A percentile compares a stretch with the other conserved stretches of the same genome.
Conservation (phyloP, 1,284 basidiomycete genomes). For the Gomphus bonarii region DNA sequence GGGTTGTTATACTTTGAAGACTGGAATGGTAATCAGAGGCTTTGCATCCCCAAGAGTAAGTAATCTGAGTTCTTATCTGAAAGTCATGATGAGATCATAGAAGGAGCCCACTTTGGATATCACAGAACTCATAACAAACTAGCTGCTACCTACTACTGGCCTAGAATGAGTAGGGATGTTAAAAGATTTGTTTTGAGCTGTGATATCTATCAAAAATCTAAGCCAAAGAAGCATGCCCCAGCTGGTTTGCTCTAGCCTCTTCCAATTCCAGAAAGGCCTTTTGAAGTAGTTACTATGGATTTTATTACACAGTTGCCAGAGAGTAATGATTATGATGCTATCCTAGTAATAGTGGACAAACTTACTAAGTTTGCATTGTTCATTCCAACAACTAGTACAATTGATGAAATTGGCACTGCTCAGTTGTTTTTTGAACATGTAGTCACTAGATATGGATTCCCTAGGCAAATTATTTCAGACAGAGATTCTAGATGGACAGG, state of each 20-base stretch:
- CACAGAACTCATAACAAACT: too few species aligned
- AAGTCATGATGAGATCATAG: too few species aligned
- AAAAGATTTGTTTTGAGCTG: too few species aligned
- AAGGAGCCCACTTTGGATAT: too few species aligned
- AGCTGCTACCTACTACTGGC: too few species aligned
- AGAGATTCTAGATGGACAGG: constrained; percentile 20
- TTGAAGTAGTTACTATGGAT: constrained; percentile 33
- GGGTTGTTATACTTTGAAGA: too few species aligned
- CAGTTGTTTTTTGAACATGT: constrained; percentile 16
- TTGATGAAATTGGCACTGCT: constrained; percentile 13
- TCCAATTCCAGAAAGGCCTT: constrained; percentile 28
- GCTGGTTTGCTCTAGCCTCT: constrained; percentile 28
- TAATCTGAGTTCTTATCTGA: too few species aligned
- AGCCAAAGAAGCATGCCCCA: too few species aligned
- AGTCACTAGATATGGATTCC: constrained; percentile 17
- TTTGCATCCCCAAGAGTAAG: too few species aligned
- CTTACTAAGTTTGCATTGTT: constrained; percentile 29
- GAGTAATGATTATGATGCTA: constrained; percentile 23
- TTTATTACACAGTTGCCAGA: constrained; percentile 32
- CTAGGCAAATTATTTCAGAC: constrained; percentile 20
- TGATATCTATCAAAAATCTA: too few species aligned
- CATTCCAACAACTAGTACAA: constrained; percentile 20
- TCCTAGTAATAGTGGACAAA: constrained; percentile 29
- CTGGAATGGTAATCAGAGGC: too few species aligned
- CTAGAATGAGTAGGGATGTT: too few species aligned